Evolutionary conservation across 768 basidiomycete genomes (phyloP), one percentile per base, ranked within the genome.

Genomic region (Glaciozyma martinii): DNA sequence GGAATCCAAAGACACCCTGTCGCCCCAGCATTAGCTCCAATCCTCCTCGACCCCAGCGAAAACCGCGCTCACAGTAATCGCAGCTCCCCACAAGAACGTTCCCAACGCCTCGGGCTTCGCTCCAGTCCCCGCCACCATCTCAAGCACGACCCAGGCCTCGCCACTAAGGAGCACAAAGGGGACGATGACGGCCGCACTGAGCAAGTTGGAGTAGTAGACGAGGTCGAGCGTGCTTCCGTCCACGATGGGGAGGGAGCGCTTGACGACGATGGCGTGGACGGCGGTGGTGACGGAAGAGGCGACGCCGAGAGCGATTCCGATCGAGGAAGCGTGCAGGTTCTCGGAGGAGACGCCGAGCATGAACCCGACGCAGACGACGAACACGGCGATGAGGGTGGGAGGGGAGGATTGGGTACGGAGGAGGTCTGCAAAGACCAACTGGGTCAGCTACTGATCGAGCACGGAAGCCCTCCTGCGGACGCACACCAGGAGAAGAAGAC

Each of bases 251-350:
- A 98, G 79, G 52, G 85, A 86, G 70, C 85, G 84, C 77, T 97
- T 98, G 79, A 98, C 95, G 64, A 95, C 86, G 29, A 95, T 90
- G 2, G 91, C 91, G 76, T 97, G 94, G 18, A 86, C 77, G 1
- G 92, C 88, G 16, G 90, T 91, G 66, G 92, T 87, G n/a, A 85
- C 79, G 8, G 90, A 92, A 70, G 86, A 88, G 37, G 86, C 78
- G 19, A 93, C 84, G 66, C 93, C 94, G 73, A 91, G 93, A 42
- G 76, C 76, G 66, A 94, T 77, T 23, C 93, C 93, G 59, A 94
- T 84, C 18, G 90, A 89, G n/a, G 70, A 70, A 5, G 71, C 55
- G 69, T 66, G 59, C 43, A 73, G 56, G 40, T 58, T 56, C 50
- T 71, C 69, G 25, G 62, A 61, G 2, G 65, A 62, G 18, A 74